These are phyloP conservation scores for Penicillium olsonii DNA, from an alignment of 2,329 filamentous ascomycete genomes.

Conservation along the genomic window DNA sequence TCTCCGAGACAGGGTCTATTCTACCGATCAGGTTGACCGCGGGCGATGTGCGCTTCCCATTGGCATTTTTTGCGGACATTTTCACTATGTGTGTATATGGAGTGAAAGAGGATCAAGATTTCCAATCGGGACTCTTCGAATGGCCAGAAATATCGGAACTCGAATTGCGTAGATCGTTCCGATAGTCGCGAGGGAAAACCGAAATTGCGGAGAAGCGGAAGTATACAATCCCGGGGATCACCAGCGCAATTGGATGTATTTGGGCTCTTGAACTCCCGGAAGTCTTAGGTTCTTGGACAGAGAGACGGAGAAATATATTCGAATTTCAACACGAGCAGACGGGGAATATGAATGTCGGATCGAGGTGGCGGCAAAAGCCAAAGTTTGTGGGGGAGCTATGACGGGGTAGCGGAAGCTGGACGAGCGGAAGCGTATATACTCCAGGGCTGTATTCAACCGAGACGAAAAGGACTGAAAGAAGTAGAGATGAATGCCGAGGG, in stretches of 20 bases:
- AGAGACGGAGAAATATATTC: not conserved
- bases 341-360: constrained; percentile 21
- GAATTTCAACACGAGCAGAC: not conserved
- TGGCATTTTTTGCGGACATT: constrained; percentile 63
- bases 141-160: not conserved
- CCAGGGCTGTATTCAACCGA: constrained; percentile 9
- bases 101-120: not conserved
- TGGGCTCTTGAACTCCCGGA: too few relatives aligned
- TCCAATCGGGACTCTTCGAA: constrained; percentile 4
- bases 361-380: constrained; percentile 24
- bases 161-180: constrained; percentile 7
- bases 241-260: not conserved
- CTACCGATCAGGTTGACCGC: constrained; percentile 89
- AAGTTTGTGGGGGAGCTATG: constrained; percentile 31
- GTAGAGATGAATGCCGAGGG: constrained; percentile 9
- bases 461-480: constrained; percentile 2
- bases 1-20: constrained; percentile 28
- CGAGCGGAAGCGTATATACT: constrained; percentile 38
- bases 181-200: constrained; percentile 25
- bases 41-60: constrained; percentile 74
- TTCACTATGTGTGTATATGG: constrained; percentile 7
- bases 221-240: constrained; percentile 30
- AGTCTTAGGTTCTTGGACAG: not conserved
- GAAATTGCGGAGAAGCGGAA: constrained; percentile 37
- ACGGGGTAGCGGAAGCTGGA: constrained; percentile 42